Evolutionary conservation across 2,329 filamentous ascomycete species (phyloP).

Genomic region (Aspergillus japonicus): DNA sequence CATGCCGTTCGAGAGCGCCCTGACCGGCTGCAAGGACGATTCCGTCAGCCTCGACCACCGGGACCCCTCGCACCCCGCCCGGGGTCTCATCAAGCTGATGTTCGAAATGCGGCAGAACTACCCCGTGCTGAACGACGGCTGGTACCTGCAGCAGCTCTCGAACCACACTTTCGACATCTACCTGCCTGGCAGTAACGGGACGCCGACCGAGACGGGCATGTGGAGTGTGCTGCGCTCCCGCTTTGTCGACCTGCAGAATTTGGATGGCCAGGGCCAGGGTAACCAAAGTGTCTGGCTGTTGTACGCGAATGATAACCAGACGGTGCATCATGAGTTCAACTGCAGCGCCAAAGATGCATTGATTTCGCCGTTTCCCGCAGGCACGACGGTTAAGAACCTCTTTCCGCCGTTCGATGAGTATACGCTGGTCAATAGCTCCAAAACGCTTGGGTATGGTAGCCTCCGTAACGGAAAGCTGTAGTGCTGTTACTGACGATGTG

Average conservation of each 20-base stretch:
- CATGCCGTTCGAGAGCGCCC: constrained; percentile 55
- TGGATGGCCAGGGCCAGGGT: constrained; percentile 32
- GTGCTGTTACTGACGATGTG: neutral
- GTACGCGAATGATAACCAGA: constrained; percentile 47
- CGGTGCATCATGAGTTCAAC: constrained; percentile 55
- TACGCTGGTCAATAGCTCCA: constrained; percentile 46
- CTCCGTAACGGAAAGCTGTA: neutral
- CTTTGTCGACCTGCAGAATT: constrained; percentile 48
- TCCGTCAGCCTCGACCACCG: constrained; percentile 59
- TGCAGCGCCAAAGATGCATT: constrained; percentile 52
- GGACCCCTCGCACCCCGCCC: constrained; percentile 59
- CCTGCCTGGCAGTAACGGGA: constrained; percentile 52
- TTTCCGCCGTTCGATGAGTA: constrained; percentile 60
- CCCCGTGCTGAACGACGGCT: constrained; percentile 61
- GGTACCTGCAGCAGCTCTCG: constrained; percentile 53
- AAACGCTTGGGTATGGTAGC: constrained; percentile 38
- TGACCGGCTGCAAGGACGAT: constrained; percentile 56
- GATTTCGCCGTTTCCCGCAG: constrained; percentile 54
- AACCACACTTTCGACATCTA: constrained; percentile 53
- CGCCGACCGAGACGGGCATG: constrained; percentile 56
- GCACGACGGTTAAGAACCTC: constrained; percentile 59
- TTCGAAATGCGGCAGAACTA: constrained; percentile 57
- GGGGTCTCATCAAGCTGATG: constrained; percentile 60
- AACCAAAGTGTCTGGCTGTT: constrained; percentile 48
- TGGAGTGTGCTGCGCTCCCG: constrained; percentile 55